These are phyloP conservation scores for Trametes pubescens DNA, from an alignment of 1,284 basidiomycete species.

Conservation along the genomic window DNA sequence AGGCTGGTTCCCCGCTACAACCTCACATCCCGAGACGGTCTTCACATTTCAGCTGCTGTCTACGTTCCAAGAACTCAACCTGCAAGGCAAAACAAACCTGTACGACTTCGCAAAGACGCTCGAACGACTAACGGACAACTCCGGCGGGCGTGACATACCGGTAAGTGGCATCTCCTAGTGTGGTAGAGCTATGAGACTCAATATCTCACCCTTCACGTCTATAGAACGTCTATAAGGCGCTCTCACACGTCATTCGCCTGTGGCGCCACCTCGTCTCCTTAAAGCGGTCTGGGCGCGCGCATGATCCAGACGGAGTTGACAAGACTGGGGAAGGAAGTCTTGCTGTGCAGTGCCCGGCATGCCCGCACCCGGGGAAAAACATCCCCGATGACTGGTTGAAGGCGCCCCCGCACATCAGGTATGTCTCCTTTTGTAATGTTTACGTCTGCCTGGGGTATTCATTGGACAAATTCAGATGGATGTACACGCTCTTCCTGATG, in stretches of 20 bases:
- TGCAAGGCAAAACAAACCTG: no score
- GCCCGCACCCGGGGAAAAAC: constrained; percentile 40
- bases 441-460: background rate
- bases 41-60: constrained; percentile 41
- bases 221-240: constrained; percentile 21
- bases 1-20: constrained; percentile 41
- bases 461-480: constrained; percentile 26
- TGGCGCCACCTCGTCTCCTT: constrained; percentile 35
- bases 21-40: constrained; percentile 31
- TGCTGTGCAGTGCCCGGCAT: constrained; percentile 39
- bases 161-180: no score
- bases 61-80: constrained; percentile 35
- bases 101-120: no score
- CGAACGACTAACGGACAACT: no score
- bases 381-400: constrained; percentile 35
- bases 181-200: no score
- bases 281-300: constrained; percentile 36
- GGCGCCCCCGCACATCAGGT: constrained; percentile 22
- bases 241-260: background rate
- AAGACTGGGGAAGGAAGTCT: constrained; percentile 28
- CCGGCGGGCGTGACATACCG: no score
- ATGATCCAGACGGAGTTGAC: constrained; percentile 23
- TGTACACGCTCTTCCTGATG: constrained; percentile 38
- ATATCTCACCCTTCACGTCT: no score
- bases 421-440: background rate